phyloP scores from a whole-genome alignment of 2,329 filamentous ascomycete species.

The Calonectria fujianensis region DNA sequence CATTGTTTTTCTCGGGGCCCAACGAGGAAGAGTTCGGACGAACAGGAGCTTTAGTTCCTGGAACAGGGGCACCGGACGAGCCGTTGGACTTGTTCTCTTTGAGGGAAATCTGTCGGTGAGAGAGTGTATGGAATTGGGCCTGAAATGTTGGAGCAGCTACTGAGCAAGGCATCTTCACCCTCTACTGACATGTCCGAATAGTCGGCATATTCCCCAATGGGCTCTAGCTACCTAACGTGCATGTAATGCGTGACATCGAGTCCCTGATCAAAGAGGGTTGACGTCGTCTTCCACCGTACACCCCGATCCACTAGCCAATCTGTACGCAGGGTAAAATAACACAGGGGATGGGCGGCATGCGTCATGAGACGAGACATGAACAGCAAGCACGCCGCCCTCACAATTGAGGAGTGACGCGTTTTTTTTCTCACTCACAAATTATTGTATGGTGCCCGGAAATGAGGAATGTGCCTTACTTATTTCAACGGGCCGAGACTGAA shows the following conservation, averaged over 20 bases:
- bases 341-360: constrained; percentile 30
- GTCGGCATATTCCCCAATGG: constrained; percentile 19
- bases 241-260: constrained; percentile 20
- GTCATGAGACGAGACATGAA: constrained; percentile 30
- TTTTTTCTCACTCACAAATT: not conserved
- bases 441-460: constrained; percentile 28
- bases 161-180: not conserved
- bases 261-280: not conserved
- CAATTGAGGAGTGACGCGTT: constrained; percentile 30
- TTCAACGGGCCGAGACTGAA: constrained; percentile 31
- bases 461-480: constrained; percentile 12
- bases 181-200: constrained; percentile 9
- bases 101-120: constrained; percentile 31
- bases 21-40: constrained; percentile 44
- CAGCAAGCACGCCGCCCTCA: constrained; percentile 26
- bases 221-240: constrained; percentile 8
- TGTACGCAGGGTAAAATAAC: constrained; percentile 26
- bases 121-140: not conserved
- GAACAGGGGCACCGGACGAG: constrained; percentile 44
- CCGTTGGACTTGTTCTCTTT: constrained; percentile 35
- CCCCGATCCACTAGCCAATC: constrained; percentile 29
- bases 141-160: constrained; percentile 18
- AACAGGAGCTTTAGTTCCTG: constrained; percentile 47
- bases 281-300: constrained; percentile 21
- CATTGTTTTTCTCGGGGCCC: constrained; percentile 45